A percentile compares a stretch with the other conserved stretches of the same genome.
These are phyloP conservation scores for Penicillium ochrochloron DNA, from an alignment of 495 filamentous ascomycete species.

Conservation along the genomic window DNA sequence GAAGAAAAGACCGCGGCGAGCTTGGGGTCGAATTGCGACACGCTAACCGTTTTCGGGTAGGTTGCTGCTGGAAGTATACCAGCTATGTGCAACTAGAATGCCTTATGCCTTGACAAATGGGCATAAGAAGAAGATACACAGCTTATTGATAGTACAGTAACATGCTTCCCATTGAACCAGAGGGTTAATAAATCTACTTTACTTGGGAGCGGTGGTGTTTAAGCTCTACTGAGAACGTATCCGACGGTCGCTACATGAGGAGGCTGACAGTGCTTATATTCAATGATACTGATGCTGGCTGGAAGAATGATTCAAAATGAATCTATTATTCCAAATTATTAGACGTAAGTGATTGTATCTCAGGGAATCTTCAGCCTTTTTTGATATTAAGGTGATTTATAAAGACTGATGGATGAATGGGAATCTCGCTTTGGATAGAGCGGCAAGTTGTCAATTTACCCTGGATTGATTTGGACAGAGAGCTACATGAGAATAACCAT, in stretches of 20 bases:
- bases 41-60: slow-evolving; percentile 20
- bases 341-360: too few relatives aligned
- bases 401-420: too few relatives aligned
- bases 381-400: too few relatives aligned
- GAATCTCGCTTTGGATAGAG: too few relatives aligned
- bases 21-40: slow-evolving; percentile 14
- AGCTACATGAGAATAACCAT: too few relatives aligned
- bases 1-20: slow-evolving; percentile 9
- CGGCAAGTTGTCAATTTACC: too few relatives aligned
- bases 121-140: not conserved
- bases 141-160: not conserved
- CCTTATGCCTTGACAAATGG: not conserved
- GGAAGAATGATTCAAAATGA: too few relatives aligned
- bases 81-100: not conserved
- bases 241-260: not conserved
- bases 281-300: too few relatives aligned
- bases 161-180: not conserved
- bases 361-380: too few relatives aligned
- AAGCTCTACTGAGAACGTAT: not conserved
- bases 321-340: not conserved
- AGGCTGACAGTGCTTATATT: not conserved
- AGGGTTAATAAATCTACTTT: not conserved
- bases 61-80: not conserved
- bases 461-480: too few relatives aligned
- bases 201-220: not conserved